Conservation (phyloP, 2,329 filamentous ascomycete genomes). For the Acrocalymma vagum region DNA sequence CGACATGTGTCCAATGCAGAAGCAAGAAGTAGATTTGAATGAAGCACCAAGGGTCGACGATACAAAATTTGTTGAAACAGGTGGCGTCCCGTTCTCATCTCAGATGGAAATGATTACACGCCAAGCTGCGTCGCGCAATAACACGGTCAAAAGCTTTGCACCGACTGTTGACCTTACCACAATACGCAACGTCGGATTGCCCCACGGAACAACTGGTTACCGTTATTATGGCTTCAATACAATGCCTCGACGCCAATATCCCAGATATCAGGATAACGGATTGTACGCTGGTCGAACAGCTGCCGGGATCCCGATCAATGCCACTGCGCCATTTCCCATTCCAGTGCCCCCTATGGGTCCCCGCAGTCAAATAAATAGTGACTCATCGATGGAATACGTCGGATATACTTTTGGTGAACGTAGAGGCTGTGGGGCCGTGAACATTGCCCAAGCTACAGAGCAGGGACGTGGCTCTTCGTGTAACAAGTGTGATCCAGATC, state of each 20-base stretch:
- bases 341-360: slow-evolving; percentile 35
- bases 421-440: slow-evolving; percentile 24
- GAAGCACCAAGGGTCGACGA: too few relatives aligned
- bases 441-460: slow-evolving; percentile 24
- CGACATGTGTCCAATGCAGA: too few relatives aligned
- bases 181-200: slow-evolving; percentile 19
- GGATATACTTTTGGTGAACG: slow-evolving; percentile 12
- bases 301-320: slow-evolving; percentile 38
- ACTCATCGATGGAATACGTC: too few relatives aligned
- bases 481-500: slow-evolving; percentile 25
- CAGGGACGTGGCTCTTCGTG: slow-evolving; percentile 20
- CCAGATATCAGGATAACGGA: slow-evolving; percentile 26
- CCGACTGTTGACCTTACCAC: slow-evolving; percentile 17
- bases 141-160: slow-evolving; percentile 2
- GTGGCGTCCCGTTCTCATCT: slow-evolving; percentile 12
- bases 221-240: slow-evolving; percentile 8
- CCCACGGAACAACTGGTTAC: background rate
- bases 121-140: slow-evolving; percentile 13
- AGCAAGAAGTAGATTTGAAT: too few relatives aligned
- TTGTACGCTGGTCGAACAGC: slow-evolving; percentile 21
- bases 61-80: background rate
- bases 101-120: slow-evolving; percentile 24
- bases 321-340: slow-evolving; percentile 39
- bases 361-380: too few relatives aligned
- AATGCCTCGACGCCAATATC: slow-evolving; percentile 11